Evolutionary conservation across 495 filamentous ascomycete species (phyloP).

Genomic region (Xylaria scruposa): DNA sequence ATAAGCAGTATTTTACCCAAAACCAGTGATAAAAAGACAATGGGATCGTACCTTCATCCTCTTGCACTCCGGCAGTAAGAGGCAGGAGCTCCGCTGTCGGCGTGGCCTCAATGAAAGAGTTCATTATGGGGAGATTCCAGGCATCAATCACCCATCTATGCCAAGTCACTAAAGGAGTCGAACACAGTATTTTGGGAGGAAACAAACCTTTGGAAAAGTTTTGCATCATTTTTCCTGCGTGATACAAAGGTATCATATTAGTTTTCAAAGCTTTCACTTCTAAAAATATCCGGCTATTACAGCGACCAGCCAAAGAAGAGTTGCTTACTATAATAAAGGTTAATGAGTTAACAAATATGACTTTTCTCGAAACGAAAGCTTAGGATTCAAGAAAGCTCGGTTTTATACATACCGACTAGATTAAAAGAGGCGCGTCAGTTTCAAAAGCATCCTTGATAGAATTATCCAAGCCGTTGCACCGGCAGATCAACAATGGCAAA

Average conservation of each 20-base stretch:
- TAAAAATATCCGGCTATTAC: neutral
- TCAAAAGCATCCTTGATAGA: neutral
- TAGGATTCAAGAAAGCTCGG: neutral
- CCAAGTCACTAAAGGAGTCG: neutral
- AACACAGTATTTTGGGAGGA: neutral
- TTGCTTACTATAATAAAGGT: neutral
- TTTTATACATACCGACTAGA: neutral
- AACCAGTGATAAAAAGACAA: neutral
- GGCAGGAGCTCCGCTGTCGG: conserved; percentile 89
- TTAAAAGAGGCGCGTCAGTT: neutral
- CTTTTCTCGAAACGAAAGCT: neutral
- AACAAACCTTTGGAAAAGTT: conserved; percentile 66
- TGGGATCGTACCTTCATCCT: conserved; percentile 59
- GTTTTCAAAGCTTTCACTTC: neutral
- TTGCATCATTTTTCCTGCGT: conserved; percentile 66
- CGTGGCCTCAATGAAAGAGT: conserved; percentile 73
- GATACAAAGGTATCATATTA: neutral
- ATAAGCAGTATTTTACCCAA: neutral
- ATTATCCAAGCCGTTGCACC: neutral
- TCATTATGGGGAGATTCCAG: conserved; percentile 75
- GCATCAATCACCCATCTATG: conserved; percentile 59
- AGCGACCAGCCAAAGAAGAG: neutral
- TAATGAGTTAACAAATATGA: neutral
- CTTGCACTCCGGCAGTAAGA: conserved; percentile 60
- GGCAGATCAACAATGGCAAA: neutral